These are phyloP conservation scores for Diaporthe capsici DNA, from an alignment of 2,329 filamentous ascomycete genomes.

Conservation along the genomic window DNA sequence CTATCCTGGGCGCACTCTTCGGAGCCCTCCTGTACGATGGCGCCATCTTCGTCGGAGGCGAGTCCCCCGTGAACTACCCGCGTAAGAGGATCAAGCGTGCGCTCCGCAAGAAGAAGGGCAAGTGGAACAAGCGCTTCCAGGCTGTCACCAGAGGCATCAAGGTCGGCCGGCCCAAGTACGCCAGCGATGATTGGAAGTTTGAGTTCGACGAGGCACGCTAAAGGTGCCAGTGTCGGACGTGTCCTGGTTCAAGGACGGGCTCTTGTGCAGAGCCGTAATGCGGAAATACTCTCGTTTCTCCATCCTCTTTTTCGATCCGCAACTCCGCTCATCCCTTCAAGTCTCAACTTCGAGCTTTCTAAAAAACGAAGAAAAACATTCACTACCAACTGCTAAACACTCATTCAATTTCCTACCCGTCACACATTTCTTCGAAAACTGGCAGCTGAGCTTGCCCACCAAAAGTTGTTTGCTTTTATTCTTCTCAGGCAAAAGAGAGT, in stretches of 20 bases:
- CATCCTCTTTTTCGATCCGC: neutral
- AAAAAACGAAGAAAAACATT: neutral
- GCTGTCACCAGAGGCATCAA: conserved; percentile 20
- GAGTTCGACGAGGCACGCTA: conserved; percentile 30
- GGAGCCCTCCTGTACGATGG: conserved; percentile 65
- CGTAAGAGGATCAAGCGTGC: conserved; percentile 57
- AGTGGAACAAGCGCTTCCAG: conserved; percentile 43
- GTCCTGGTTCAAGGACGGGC: neutral
- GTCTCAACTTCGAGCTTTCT: neutral
- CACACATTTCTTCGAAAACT: conserved; percentile 1
- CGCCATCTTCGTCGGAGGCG: conserved; percentile 64
- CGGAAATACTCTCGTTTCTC: conserved; percentile 19
- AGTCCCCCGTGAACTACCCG: conserved; percentile 66
- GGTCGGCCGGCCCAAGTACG: conserved; percentile 36
- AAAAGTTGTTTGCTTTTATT: conserved; percentile 15
- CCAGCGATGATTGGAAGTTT: conserved; percentile 40
- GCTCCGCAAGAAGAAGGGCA: conserved; percentile 59
- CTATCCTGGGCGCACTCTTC: conserved; percentile 55
- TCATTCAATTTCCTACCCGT: conserved; percentile 20
- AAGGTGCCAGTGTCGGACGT: neutral
- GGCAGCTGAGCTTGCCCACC: conserved; percentile 1
- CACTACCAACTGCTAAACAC: conserved; percentile 3
- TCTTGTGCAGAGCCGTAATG: conserved; percentile 25
- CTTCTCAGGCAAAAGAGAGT: conserved; percentile 30
- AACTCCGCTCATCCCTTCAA: conserved; percentile 29